These are phyloP conservation scores for Chenopodium berlandieri DNA, from an alignment of 148 eudicot genomes.

Conservation along the genomic window DNA sequence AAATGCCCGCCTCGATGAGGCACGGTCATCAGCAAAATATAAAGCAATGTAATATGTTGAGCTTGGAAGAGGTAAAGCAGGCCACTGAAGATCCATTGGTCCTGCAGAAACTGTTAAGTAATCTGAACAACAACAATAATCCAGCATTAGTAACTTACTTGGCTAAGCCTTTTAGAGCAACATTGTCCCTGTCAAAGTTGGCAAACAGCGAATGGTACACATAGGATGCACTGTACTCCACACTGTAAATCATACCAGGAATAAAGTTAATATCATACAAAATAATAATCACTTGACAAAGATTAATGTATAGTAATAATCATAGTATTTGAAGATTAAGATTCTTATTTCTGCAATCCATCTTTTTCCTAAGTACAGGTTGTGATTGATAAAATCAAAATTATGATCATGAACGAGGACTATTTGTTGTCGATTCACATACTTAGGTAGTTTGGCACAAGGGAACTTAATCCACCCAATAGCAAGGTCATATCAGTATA, in stretches of 20 bases:
- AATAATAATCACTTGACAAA: background rate
- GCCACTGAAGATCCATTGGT: conserved; percentile 68
- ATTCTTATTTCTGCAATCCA: background rate
- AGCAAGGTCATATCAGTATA: too few species aligned
- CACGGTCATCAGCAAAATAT: conserved; percentile 71
- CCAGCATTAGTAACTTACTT: conserved; percentile 52
- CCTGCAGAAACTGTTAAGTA: conserved; percentile 38
- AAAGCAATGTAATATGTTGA: conserved; percentile 71
- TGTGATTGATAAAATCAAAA: background rate
- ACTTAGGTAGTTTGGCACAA: background rate
- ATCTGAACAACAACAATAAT: too few species aligned
- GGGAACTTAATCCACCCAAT: too few species aligned
- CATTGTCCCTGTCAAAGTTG: conserved; percentile 81
- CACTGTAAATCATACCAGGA: conserved; percentile 49
- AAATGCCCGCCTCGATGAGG: conserved; percentile 49
- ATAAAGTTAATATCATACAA: background rate
- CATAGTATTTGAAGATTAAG: background rate
- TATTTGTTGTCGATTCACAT: background rate
- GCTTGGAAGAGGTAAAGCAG: conserved; percentile 56
- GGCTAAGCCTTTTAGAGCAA: conserved; percentile 82
- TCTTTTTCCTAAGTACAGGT: background rate
- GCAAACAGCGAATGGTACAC: conserved; percentile 80
- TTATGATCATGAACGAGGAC: background rate
- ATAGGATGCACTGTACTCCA: conserved; percentile 87
- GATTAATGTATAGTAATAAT: background rate